phyloP scores from a whole-genome alignment of 306 rosid species.

The Vigna angularis region DNA sequence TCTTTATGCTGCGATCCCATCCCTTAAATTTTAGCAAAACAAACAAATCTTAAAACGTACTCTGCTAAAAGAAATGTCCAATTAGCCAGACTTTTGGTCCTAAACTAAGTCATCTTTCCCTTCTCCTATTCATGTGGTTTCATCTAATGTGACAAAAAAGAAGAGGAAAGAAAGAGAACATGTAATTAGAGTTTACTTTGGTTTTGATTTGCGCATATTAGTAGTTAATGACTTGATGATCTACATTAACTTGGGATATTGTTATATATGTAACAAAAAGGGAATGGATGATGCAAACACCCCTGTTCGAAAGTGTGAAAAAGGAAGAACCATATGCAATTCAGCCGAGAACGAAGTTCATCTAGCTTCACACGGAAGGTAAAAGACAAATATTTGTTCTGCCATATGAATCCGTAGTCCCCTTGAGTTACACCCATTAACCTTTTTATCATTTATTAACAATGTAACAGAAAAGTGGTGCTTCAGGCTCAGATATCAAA shows the following conservation, averaged over 20 bases:
- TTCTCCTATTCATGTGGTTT: not conserved
- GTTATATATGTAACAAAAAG: slow-evolving; percentile 40
- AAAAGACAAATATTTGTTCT: slow-evolving; percentile 37
- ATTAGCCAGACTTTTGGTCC: slow-evolving; percentile 14
- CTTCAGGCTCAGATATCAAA: slow-evolving; percentile 14
- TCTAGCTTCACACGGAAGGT: slow-evolving; percentile 55
- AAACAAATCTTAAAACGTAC: not conserved
- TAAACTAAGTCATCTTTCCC: not conserved
- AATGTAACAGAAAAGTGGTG: not conserved
- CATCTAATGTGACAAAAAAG: not conserved
- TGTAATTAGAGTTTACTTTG: slow-evolving; percentile 7
- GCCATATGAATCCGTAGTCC: slow-evolving; percentile 10
- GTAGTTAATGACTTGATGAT: slow-evolving; percentile 17
- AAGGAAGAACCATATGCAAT: slow-evolving; percentile 39
- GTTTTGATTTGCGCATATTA: slow-evolving; percentile 7
- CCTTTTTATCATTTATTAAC: slow-evolving; percentile 17
- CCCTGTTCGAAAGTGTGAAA: slow-evolving; percentile 38
- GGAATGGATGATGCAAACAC: slow-evolving; percentile 45
- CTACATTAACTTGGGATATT: slow-evolving; percentile 27
- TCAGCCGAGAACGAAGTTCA: slow-evolving; percentile 39
- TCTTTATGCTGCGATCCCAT: not conserved
- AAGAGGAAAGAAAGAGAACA: slow-evolving; percentile 21
- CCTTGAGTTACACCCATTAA: slow-evolving; percentile 1
- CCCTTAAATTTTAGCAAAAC: not conserved
- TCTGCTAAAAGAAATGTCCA: not conserved